phyloP scores from a whole-genome alignment of 148 eudicot species.

The Selenicereus undatus region DNA sequence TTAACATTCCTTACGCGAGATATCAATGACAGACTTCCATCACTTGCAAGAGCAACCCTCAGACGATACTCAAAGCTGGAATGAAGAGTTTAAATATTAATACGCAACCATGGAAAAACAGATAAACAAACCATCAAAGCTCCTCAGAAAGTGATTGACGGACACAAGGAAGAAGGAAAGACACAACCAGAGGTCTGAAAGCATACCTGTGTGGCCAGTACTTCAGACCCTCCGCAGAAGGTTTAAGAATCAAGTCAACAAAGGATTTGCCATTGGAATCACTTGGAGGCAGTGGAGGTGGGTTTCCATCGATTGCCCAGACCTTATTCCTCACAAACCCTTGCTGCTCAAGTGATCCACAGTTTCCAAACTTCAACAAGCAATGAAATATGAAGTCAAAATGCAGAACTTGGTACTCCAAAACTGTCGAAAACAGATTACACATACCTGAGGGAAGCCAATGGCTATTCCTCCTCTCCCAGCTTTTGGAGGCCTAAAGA shows the following conservation, averaged over 20 bases:
- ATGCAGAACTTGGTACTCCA: not conserved
- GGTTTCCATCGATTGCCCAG: conserved; percentile 68
- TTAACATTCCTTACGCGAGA: conserved; percentile 73
- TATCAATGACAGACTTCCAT: conserved; percentile 52
- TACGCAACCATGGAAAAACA: not conserved
- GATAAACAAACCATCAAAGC: not conserved
- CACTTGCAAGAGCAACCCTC: conserved; percentile 58
- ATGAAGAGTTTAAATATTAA: not conserved
- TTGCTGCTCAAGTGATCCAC: conserved; percentile 78
- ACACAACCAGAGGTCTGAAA: not conserved
- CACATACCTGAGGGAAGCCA: conserved; percentile 91
- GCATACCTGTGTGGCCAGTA: conserved; percentile 78
- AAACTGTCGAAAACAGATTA: not conserved
- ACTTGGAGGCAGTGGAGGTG: conserved; percentile 55
- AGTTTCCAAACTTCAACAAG: conserved; percentile 65
- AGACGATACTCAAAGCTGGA: conserved; percentile 73
- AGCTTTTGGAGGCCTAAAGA: conserved; percentile 73
- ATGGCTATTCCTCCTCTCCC: conserved; percentile 87
- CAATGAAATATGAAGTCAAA: conserved; percentile 6
- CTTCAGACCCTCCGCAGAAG: conserved; percentile 75
- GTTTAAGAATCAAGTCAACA: conserved; percentile 77
- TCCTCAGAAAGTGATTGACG: not conserved
- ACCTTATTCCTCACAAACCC: conserved; percentile 83
- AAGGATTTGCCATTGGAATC: conserved; percentile 61
- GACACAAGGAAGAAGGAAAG: not conserved